Percentiles rank a stretch among this genome's conserved stretches.
Evolutionary conservation across 345 rosid genomes (phyloP).

Genomic region (Citrus reticulata): DNA sequence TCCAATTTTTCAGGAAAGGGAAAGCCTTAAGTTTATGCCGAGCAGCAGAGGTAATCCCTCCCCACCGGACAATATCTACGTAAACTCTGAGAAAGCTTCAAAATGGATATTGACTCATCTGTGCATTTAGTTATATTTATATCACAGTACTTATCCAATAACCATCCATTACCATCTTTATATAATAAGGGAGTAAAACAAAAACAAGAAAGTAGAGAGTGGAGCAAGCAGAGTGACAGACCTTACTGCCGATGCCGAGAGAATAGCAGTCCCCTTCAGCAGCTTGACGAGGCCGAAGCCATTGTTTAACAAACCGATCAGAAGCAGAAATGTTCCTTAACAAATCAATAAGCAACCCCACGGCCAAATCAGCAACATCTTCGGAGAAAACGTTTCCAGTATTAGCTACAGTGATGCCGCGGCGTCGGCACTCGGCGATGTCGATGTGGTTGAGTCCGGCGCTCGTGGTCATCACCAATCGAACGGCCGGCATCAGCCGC

Average conservation of each 20-base stretch:
- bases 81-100: no score
- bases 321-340: constrained; percentile 49
- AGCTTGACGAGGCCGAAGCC: constrained; percentile 32
- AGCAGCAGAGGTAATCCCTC: no score
- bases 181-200: no score
- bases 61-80: no score
- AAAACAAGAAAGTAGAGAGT: no score
- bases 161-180: no score
- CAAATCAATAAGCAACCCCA: constrained; percentile 52
- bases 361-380: constrained; percentile 58
- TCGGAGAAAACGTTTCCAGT: constrained; percentile 29
- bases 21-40: no score
- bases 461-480: constrained; percentile 47
- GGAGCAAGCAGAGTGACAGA: not conserved
- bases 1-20: no score
- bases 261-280: constrained; percentile 25
- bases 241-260: constrained; percentile 41
- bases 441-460: constrained; percentile 57
- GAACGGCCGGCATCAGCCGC: constrained; percentile 38
- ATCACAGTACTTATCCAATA: no score
- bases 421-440: constrained; percentile 53
- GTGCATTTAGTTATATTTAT: no score
- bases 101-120: no score
- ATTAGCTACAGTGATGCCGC: constrained; percentile 37
- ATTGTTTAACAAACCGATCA: constrained; percentile 39